A percentile compares a stretch with the other conserved stretches of the same genome.
These are phyloP conservation scores for Cicer judaicum DNA, from an alignment of 306 rosid genomes.

Conservation along the genomic window DNA sequence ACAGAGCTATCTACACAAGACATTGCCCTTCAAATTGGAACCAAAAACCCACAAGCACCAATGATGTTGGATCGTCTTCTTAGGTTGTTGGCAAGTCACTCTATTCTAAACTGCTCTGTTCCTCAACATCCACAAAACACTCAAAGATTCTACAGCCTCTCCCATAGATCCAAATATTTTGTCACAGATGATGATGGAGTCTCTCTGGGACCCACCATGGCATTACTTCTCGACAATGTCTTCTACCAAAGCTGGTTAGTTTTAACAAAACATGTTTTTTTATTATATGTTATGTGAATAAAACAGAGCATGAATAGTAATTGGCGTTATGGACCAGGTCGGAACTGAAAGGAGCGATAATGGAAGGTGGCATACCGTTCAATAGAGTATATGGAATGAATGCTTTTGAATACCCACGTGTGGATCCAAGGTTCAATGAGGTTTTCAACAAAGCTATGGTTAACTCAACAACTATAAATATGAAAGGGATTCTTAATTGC, in stretches of 20 bases:
- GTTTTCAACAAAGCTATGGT: slow-evolving; percentile 61
- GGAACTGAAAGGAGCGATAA: slow-evolving; percentile 47
- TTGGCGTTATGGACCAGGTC: not conserved
- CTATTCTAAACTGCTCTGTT: slow-evolving; percentile 49
- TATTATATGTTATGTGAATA: no score
- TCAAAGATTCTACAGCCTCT: slow-evolving; percentile 48
- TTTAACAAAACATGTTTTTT: not conserved
- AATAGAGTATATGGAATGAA: slow-evolving; percentile 52
- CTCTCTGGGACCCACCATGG: slow-evolving; percentile 41
- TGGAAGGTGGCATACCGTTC: slow-evolving; percentile 59
- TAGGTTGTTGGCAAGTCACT: slow-evolving; percentile 52
- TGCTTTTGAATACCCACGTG: slow-evolving; percentile 45
- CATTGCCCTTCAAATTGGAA: slow-evolving; percentile 50
- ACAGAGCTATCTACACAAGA: slow-evolving; percentile 51
- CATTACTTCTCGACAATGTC: slow-evolving; percentile 48
- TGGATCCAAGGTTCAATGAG: slow-evolving; percentile 49
- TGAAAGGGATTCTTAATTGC: slow-evolving; percentile 44
- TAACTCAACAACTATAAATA: slow-evolving; percentile 32
- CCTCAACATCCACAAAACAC: not conserved
- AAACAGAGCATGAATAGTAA: not conserved
- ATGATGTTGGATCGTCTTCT: slow-evolving; percentile 65
- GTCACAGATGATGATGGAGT: slow-evolving; percentile 52
- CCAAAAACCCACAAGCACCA: slow-evolving; percentile 54
- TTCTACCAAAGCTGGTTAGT: slow-evolving; percentile 56
- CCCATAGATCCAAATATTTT: slow-evolving; percentile 41